Conservation (phyloP, 1,139 yeast species). For the Candida sp. region DNA sequence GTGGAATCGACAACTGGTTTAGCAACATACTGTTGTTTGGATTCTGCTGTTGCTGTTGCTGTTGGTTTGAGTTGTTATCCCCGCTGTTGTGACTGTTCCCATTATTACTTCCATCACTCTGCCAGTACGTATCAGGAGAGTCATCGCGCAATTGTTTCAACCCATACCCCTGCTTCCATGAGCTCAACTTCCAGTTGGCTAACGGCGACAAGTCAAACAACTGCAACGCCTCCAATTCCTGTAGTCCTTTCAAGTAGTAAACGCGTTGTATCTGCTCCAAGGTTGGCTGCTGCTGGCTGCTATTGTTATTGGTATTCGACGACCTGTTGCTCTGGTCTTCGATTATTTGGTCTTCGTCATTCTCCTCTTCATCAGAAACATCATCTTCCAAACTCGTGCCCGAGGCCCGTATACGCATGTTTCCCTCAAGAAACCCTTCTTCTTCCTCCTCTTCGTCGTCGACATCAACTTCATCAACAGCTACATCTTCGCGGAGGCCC, state of each 20-base stretch:
- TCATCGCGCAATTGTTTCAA: slow-evolving; percentile 75
- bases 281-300: slow-evolving; percentile 27
- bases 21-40: slow-evolving; percentile 28
- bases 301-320: slow-evolving; percentile 2
- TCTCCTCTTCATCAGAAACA: slow-evolving; percentile 4
- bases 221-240: slow-evolving; percentile 61
- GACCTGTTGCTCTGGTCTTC: slow-evolving; percentile 6
- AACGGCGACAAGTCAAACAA: slow-evolving; percentile 75
- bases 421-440: slow-evolving; percentile 1
- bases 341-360: slow-evolving; percentile 1
- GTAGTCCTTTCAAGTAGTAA: slow-evolving; percentile 52
- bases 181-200: slow-evolving; percentile 88
- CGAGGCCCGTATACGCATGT: slow-evolving; percentile 1
- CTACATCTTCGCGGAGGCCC: not conserved
- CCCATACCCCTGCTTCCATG: slow-evolving; percentile 76
- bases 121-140: slow-evolving; percentile 85
- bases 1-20: slow-evolving; percentile 72
- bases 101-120: slow-evolving; percentile 77
- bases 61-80: slow-evolving; percentile 17
- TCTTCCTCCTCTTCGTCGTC: slow-evolving; percentile 5
- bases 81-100: slow-evolving; percentile 16
- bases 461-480: not conserved
- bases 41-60: slow-evolving; percentile 9
- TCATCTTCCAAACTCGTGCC: slow-evolving; percentile 6
- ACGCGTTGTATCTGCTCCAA: slow-evolving; percentile 45